Base-by-base conservation (phyloP, 495 filamentous ascomycete genomes). In the Immersiella caudata region DNA sequence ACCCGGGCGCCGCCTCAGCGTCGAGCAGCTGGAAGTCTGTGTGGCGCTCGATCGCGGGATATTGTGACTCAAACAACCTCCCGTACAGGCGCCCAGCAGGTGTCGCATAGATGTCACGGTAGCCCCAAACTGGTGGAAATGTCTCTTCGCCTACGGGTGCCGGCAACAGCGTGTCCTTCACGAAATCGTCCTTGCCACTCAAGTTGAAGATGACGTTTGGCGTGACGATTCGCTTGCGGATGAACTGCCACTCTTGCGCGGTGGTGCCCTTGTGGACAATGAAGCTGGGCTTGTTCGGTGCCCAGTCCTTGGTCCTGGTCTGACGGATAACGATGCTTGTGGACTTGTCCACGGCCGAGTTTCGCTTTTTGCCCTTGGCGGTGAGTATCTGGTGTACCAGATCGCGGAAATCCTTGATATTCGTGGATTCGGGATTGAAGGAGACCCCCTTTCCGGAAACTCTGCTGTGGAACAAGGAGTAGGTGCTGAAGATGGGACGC, bases 11-110 rank as follows among this genome's bases (percentile, higher is more conserved):
- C 6, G 33, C 64, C 21, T 75, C 33, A 18, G 63, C 24, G 0
- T 16, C 22, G 9, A 27, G 56, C 5, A 72, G n/a, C 66, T 75
- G 73, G 46, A 59, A 71, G 70, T 76, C 74, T 20, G 36, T 65
- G 61, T 69, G 61, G 20, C 50, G 70, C 8, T 21, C 20, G 9
- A 6, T 4, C 7, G 29, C 29, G 3, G 29, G 29, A 33, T 33
- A 8, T 33, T 33, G 27, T 68, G 64, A 1, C 21, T 0, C 12
- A n/a, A 56, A n/a, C 26, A 67, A 25, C 1, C 18, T 11, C 2
- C 6, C 29, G 40, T 65, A 75, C 16, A 75, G 59, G 21, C 33
- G 0, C 0, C 6, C 6, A 0, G 51, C 40, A 11, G 22, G 3
- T 7, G 67, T 68, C 18, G 62, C 16, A 55, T 76, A 74, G 25